phyloP scores from a whole-genome alignment of 2,329 filamentous ascomycete species.

The Trichoderma koningiopsis region DNA sequence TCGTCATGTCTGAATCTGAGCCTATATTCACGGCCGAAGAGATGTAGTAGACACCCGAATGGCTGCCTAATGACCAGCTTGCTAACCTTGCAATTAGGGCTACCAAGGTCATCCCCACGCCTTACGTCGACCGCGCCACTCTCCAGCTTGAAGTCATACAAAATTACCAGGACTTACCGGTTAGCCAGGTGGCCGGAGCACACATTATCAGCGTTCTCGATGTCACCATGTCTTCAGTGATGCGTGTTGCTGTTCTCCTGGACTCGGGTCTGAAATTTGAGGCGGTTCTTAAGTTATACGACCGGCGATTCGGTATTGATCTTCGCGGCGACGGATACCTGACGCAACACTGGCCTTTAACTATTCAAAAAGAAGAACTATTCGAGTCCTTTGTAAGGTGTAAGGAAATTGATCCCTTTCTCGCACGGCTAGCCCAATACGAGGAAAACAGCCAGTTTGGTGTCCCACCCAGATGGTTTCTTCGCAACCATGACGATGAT shows the following conservation, averaged over 20 bases:
- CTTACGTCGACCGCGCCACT: background rate
- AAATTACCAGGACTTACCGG: background rate
- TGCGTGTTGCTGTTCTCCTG: background rate
- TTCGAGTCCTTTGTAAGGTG: background rate
- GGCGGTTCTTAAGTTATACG: background rate
- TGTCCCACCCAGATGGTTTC: too few relatives aligned
- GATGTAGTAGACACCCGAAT: background rate
- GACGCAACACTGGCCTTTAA: too few relatives aligned
- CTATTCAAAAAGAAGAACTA: too few relatives aligned
- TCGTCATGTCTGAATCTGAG: too few relatives aligned
- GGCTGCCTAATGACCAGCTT: background rate
- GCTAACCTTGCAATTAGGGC: background rate
- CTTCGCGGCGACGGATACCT: too few relatives aligned
- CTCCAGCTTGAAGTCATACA: background rate
- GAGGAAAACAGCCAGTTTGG: too few relatives aligned
- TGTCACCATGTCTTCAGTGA: background rate
- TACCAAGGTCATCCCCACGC: too few relatives aligned
- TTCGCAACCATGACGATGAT: too few relatives aligned
- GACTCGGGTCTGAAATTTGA: background rate
- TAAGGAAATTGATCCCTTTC: background rate
- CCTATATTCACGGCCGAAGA: too few relatives aligned
- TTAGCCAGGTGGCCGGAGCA: background rate
- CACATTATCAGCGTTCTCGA: background rate
- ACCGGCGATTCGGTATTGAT: background rate
- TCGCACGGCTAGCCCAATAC: too few relatives aligned